A percentile compares a stretch with the other conserved stretches of the same genome.
Conservation (phyloP, 495 filamentous ascomycete species). For the Penicillium manginii region DNA sequence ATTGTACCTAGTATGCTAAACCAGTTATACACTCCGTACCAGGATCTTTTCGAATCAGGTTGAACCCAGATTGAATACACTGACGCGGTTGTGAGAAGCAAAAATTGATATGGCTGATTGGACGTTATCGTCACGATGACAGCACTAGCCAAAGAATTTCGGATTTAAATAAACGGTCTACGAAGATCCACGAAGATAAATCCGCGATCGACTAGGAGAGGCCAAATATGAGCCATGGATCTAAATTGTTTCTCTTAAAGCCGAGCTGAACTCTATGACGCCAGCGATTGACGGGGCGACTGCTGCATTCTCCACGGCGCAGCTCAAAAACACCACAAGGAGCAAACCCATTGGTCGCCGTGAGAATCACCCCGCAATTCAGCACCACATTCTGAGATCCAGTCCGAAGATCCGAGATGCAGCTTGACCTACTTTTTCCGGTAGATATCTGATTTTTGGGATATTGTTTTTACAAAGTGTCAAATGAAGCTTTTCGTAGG, state of each 20-base stretch:
- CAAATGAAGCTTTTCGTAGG: neutral
- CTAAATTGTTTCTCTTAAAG: neutral
- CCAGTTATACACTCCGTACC: too few species aligned
- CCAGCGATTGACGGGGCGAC: conserved; percentile 1
- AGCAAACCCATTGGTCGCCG: neutral
- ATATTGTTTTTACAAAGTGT: too few species aligned
- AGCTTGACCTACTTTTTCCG: neutral
- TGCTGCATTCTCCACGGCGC: neutral
- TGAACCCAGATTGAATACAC: too few species aligned
- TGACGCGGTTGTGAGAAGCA: too few species aligned
- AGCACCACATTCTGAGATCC: neutral
- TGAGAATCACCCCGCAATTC: neutral
- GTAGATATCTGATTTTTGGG: neutral
- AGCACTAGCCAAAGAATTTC: too few species aligned
- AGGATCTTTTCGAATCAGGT: too few species aligned
- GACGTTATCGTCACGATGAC: too few species aligned
- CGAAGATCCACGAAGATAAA: neutral
- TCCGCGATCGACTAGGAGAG: neutral
- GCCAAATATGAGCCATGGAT: neutral
- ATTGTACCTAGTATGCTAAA: too few species aligned
- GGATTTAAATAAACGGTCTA: neutral
- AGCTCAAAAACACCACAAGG: neutral
- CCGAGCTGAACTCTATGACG: conserved; percentile 3
- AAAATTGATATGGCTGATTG: too few species aligned
- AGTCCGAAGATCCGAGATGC: neutral